Base-by-base conservation (phyloP, 1,284 basidiomycete genomes). In the Melampsora larici-populina region DNA sequence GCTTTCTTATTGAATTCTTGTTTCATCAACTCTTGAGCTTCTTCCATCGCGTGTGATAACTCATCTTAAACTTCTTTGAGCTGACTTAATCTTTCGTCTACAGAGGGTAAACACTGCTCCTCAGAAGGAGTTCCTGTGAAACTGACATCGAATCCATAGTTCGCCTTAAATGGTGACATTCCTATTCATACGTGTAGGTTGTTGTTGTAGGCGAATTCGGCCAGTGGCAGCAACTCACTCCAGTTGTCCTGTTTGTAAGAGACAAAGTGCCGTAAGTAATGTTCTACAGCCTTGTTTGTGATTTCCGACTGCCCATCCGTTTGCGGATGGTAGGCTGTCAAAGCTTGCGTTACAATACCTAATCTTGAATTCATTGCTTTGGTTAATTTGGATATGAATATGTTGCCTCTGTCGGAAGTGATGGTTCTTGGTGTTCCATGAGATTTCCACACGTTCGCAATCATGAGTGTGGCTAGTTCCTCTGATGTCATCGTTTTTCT, bases 151-250 rank as follows among this genome's bases (percentile, higher is more conserved):
- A 63, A 63, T 21, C 60, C 18, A 17, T 63, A 63, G 60, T 63
- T 63, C 9, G 60, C 60, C 18, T 63, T 63, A 33, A 63, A 63
- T 21, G 60, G 60, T 63, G 60, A 63, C 2, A 63, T 17, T 24
- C 60, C 60, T 7, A 21, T 63, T 24, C 11, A 63, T 24, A 21
- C 21, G 21, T 63, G 60, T 13, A 29, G 15, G 21, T 63, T 63
- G 18, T 63, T 63, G 60, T 63, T 63, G 60, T 63, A 63, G 18
- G 60, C 60, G 36, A 63, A 63, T 24, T 63, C 60, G 3, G 60
- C 60, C 11, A 24, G 29, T 63, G 60, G 6, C 3, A 63, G n/a
- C n/a, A n/a, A n/a, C n/a, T n/a, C n/a, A n/a, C n/a, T n/a, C n/a
- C n/a, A n/a, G n/a, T n/a, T n/a, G n/a, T n/a, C n/a, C n/a, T n/a